Base-by-base conservation (phyloP, 805 yeast species). In the Scheffersomyces stipitis region DNA sequence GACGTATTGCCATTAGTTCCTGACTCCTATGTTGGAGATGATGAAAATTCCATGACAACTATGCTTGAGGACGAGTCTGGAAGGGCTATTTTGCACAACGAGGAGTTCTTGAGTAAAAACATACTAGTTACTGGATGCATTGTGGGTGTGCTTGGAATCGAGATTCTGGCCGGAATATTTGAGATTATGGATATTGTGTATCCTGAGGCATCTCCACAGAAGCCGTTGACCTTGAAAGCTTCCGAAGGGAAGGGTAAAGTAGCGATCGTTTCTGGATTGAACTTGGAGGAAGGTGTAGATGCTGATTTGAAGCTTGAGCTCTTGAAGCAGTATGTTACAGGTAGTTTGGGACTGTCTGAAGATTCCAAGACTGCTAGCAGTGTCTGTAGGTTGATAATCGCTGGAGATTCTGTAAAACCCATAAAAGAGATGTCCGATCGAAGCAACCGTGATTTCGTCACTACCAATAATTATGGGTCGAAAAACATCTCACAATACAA, bases 31-130 rank as follows among this genome's bases (percentile, higher is more conserved):
- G 39, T 58, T 37, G 53, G 70, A 55, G 38, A 59, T 34, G 51
- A 65, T 5, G 58, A 78, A 18, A 83, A 83, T 42, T 64, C 72
- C 6, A 83, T 78, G 46, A 76, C 72, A 45, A 53, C 86, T 18
- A 79, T 81, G 82, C 57, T 93, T 24, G 98, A 93, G 58, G 99
- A 93, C 61, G 96, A 89, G 52, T 80, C 89, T 37, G 99, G 99
- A 3, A 70, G 99, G 34, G 82, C 95, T 5, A 58, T 79, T 22
- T 62, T 93, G 15, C 80, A 77, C 33, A 78, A 78, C 30, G 90
- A 88, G 17, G 69, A 52, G 15, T 59, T 81, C 22, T 71, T 85
- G 29, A 66, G 68, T 34, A 54, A 59, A 5, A 68, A 76, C 14
- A 74, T 83, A 2, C 66, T 91, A 17, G 95, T 90, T 0, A 93